A percentile compares a stretch with the other conserved stretches of the same genome.
Evolutionary conservation across 208 protist species (phyloP).

Genomic region (Tritrichomonas foetus): DNA sequence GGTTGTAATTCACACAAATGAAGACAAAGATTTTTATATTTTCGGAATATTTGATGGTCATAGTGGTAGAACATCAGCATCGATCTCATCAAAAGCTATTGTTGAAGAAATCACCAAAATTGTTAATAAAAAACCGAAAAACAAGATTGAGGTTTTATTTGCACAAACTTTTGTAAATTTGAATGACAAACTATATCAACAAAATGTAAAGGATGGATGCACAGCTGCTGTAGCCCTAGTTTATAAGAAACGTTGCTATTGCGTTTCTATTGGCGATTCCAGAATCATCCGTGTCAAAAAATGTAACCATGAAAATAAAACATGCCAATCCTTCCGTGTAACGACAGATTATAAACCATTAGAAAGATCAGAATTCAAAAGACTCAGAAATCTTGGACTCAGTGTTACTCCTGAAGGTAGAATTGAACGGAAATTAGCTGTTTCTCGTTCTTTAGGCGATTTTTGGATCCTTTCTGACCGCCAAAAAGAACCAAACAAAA

Average conservation of each 20-base stretch:
- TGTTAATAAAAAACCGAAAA: too few relatives aligned
- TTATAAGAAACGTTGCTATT: neutral
- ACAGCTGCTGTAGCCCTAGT: neutral
- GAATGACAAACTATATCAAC: neutral
- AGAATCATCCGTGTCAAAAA: neutral
- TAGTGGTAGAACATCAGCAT: neutral
- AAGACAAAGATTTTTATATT: neutral
- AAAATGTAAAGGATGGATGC: neutral
- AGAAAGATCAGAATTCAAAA: neutral
- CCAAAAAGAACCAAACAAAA: too few relatives aligned
- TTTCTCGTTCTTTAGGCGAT: neutral
- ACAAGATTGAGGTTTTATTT: too few relatives aligned
- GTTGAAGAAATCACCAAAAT: neutral
- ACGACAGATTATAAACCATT: neutral
- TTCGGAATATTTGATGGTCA: constrained; percentile 12
- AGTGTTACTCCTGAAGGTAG: neutral
- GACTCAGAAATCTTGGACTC: neutral
- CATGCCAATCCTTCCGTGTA: neutral
- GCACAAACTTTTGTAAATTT: neutral
- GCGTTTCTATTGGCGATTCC: neutral
- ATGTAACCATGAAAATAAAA: too few relatives aligned
- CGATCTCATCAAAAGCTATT: too few relatives aligned
- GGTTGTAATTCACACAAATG: neutral
- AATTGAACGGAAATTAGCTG: neutral
- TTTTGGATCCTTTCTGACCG: neutral